Base-by-base conservation (phyloP, 768 basidiomycete species). In the Gymnopilus junonius region DNA sequence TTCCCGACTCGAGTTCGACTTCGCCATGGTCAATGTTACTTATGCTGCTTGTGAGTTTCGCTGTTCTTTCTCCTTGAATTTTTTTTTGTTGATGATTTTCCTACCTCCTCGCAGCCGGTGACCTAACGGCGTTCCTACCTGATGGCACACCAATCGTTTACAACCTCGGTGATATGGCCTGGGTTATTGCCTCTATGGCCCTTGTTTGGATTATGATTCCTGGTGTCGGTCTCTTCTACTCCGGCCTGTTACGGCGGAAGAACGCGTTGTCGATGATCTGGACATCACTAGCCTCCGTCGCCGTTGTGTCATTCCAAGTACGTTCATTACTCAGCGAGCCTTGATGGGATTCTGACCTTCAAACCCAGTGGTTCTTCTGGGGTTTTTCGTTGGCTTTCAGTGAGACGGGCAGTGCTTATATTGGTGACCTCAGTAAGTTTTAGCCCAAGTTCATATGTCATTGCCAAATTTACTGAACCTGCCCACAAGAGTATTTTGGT, bases 211-310 rank as follows among this genome's bases (percentile, higher is more conserved):
- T 93, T 65, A 93, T 94, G 92, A 86, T 93, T 71, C 91, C 90
- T 10, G 91, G 91, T 51, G 88, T 95, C 50, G 92, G 93, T 48
- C 92, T 86, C 76, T 94, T 93, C 79, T 97, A 97, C 76, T 92
- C 94, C 14, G 97, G 94, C 66, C 85, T 99, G 32, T 84, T 97
- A 32, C 80, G 97, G 53, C 81, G 97, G 63, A 99, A 99, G 78
- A 97, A 97, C 69, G 97, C 97, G 0, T 82, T 98, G 20, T 91
- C 89, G 40, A 92, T 96, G 88, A 91, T 97, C 17, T 95, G 87
- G 74, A 83, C 91, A 17, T 87, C 87, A 58, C 88, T 95, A 83
- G 83, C 90, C 68, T 85, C 86, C 0, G 70, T 95, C 12, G 95
- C 89, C 0, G 84, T 92, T 68, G 92, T 94, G 32, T 89, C 89